Conservation (phyloP, 306 rosid species). For the Trifolium repens region DNA sequence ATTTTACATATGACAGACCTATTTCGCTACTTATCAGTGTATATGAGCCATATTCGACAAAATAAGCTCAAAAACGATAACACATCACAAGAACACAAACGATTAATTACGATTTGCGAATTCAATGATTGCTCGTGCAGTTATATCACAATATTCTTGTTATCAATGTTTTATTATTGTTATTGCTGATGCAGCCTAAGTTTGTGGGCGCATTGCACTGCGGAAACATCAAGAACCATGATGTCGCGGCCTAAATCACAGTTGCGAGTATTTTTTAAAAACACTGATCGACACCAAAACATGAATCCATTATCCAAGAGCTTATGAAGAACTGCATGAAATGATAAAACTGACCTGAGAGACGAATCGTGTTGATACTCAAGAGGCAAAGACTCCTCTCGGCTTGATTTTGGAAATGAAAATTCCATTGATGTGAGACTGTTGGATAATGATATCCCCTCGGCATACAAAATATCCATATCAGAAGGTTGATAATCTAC, state of each 20-base stretch:
- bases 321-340: background rate
- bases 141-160: no score
- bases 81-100: no score
- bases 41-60: background rate
- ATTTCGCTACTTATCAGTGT: background rate
- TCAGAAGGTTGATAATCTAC: conserved; percentile 71
- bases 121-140: no score
- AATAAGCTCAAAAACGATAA: background rate
- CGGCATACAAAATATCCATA: conserved; percentile 78
- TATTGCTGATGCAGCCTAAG: no score
- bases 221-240: no score
- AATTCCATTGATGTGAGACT: conserved; percentile 67
- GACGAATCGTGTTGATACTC: conserved; percentile 55
- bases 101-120: no score
- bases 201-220: no score
- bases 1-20: background rate
- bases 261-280: no score
- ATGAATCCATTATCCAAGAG: no score
- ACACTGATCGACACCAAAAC: no score
- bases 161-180: no score
- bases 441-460: conserved; percentile 73
- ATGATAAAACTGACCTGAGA: conserved; percentile 52
- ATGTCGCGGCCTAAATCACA: no score
- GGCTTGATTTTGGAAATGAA: conserved; percentile 53
- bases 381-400: conserved; percentile 47